Base-by-base conservation (phyloP, 768 basidiomycete species). In the Mycena belliarum region DNA sequence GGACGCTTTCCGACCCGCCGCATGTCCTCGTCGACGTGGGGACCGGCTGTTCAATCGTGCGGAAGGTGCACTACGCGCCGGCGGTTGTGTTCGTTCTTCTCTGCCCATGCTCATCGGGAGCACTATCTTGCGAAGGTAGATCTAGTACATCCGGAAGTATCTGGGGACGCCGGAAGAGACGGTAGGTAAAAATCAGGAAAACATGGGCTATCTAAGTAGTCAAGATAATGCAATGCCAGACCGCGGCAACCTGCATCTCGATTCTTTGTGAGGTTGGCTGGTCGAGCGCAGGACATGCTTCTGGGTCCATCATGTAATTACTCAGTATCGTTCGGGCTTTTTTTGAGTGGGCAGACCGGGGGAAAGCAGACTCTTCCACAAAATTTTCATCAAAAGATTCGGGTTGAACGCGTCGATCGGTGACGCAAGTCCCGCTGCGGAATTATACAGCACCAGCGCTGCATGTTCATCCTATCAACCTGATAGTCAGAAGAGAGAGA, bases 11-110 rank as follows among this genome's bases (percentile, higher is more conserved):
- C 40, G 90, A 97, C 68, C 72, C 83, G 0, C 88, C 94, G 43
- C 83, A 93, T 64, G 95, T 99, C 45, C 87, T 98, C 60, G 85
- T 98, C 37, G 97, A 99, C 70, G 81, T 98, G 25, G 97, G 97
- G 1, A 98, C 96, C 0, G 96, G 97, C 0, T 99, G 97, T n/a
- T n/a, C n/a, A 72, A 98, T 88, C 64, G 91, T 98, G 18, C 87
- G 92, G 74, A 99, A 98, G 82, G 97, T 93, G 44, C 42, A n/a
- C n/a, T n/a, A n/a, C n/a, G n/a, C n/a, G n/a, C n/a, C n/a, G n/a
- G n/a, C n/a, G n/a, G n/a, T n/a, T n/a, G n/a, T n/a, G n/a, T 14
- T 35, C 16, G 11, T 6, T 35, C 33, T n/a, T n/a, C n/a, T n/a
- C n/a, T 14, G n/a, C n/a, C 3, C 16, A 4, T 35, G 16, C 33